A percentile compares a stretch with the other conserved stretches of the same genome.
Conservation (phyloP, 208 protist species). For the Leishmania tarentolae region DNA sequence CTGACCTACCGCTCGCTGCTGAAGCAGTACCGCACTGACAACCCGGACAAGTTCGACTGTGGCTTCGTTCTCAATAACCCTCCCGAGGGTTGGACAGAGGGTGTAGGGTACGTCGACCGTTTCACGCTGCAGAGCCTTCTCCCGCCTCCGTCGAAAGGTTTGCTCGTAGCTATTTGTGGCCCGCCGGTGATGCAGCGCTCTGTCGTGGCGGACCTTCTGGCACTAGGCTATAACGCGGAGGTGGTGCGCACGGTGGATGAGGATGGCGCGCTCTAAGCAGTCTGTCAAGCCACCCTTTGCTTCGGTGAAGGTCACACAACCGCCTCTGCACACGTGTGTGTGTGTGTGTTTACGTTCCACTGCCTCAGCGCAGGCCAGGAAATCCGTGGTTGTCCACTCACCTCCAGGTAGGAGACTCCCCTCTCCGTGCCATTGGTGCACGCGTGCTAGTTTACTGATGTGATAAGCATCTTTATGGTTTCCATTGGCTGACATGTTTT, state of each 20-base stretch:
- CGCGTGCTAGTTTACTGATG: not conserved
- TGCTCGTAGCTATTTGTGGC: conserved; percentile 74
- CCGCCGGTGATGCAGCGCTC: conserved; percentile 72
- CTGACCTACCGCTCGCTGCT: conserved; percentile 63
- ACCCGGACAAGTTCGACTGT: conserved; percentile 59
- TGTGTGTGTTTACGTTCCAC: conserved; percentile 12
- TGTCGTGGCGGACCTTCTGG: conserved; percentile 36
- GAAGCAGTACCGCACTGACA: conserved; percentile 32
- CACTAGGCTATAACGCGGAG: conserved; percentile 54
- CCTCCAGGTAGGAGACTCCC: not conserved
- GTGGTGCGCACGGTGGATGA: conserved; percentile 53
- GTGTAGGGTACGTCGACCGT: conserved; percentile 67
- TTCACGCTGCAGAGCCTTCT: conserved; percentile 56
- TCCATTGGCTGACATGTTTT: not conserved
- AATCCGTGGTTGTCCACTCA: not conserved
- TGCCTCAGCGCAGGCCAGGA: not conserved
- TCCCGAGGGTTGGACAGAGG: conserved; percentile 62
- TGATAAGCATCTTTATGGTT: not conserved
- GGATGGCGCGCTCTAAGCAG: conserved; percentile 36
- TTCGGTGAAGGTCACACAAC: not conserved
- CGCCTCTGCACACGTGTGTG: not conserved
- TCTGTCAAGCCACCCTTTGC: not conserved
- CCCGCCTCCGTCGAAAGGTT: conserved; percentile 52
- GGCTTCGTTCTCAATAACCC: conserved; percentile 72
- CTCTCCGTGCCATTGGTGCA: not conserved